These are phyloP conservation scores for Takakia lepidozioides DNA, from an alignment of 225 moss, liverwort and hornwort genomes.

Conservation along the genomic window DNA sequence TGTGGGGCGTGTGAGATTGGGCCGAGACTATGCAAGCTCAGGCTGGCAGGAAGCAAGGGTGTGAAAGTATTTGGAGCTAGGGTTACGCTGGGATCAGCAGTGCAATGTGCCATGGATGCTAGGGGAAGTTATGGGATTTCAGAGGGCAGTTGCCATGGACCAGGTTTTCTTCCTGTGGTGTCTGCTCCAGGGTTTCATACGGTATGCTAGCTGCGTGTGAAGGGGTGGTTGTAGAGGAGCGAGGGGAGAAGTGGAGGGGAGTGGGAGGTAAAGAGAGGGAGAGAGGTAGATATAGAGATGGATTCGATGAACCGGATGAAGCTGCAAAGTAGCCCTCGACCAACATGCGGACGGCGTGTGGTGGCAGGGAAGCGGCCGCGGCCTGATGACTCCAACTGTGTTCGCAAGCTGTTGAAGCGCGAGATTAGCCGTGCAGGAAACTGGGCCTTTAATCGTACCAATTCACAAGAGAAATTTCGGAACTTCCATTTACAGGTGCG, in stretches of 20 bases:
- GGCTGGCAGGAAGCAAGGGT: too few species aligned
- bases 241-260: background rate
- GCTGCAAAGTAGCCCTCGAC: constrained; percentile 86
- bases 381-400: constrained; percentile 79
- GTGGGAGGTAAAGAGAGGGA: constrained; percentile 2
- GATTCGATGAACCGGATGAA: constrained; percentile 41
- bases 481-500: constrained; percentile 93
- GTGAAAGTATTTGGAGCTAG: too few species aligned
- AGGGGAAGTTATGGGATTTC: background rate
- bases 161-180: too few species aligned
- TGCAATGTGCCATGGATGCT: too few species aligned
- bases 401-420: constrained; percentile 82
- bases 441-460: constrained; percentile 93
- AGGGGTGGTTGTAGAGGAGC: constrained; percentile 1
- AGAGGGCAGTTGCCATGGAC: constrained; percentile 1
- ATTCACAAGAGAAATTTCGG: constrained; percentile 99
- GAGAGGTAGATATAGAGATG: constrained; percentile 13
- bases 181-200: too few species aligned
- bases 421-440: constrained; percentile 97
- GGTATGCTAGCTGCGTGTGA: too few species aligned
- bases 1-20: too few species aligned
- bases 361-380: constrained; percentile 77
- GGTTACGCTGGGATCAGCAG: too few species aligned
- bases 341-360: constrained; percentile 65
- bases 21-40: too few species aligned